Evolutionary conservation across 177 flowering plant species (phyloP).

Genomic region (Tripterygium wilfordii): DNA sequence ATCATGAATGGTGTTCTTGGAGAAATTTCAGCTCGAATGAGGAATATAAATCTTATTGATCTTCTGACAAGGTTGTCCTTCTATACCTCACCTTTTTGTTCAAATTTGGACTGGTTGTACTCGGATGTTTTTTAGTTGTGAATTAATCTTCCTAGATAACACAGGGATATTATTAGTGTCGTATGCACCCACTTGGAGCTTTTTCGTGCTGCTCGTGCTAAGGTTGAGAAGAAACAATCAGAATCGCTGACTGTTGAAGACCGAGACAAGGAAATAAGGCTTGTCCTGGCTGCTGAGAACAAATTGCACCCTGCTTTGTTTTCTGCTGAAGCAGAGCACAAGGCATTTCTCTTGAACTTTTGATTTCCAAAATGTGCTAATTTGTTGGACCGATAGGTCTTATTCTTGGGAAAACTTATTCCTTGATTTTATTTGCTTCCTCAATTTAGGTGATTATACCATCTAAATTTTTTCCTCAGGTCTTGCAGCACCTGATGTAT

Average conservation of each 20-base stretch:
- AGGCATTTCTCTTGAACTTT: slow-evolving; percentile 48
- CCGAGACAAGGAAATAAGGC: slow-evolving; percentile 57
- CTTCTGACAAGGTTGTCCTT: slow-evolving; percentile 74
- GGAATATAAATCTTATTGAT: slow-evolving; percentile 85
- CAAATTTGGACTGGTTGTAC: slow-evolving; percentile 1
- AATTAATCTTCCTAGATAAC: slow-evolving; percentile 17
- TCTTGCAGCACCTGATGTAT: slow-evolving; percentile 86
- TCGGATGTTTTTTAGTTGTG: slow-evolving; percentile 5
- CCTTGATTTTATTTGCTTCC: slow-evolving; percentile 5
- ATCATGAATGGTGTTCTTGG: slow-evolving; percentile 79
- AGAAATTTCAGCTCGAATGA: slow-evolving; percentile 75
- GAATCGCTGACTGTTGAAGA: slow-evolving; percentile 39
- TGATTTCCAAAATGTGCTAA: too few species aligned
- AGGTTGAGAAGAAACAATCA: slow-evolving; percentile 47
- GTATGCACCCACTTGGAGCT: slow-evolving; percentile 74
- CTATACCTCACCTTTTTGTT: too few species aligned
- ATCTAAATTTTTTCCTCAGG: slow-evolving; percentile 45
- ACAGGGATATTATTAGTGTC: slow-evolving; percentile 80
- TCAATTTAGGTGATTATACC: slow-evolving; percentile 4
- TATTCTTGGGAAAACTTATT: background rate
- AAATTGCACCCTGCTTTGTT: slow-evolving; percentile 94
- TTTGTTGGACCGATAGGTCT: too few species aligned
- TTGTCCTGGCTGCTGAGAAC: slow-evolving; percentile 63
- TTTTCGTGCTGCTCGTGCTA: slow-evolving; percentile 60
- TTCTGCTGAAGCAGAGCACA: slow-evolving; percentile 94